Percentiles rank a stretch among this genome's conserved stretches.
phyloP scores from a whole-genome alignment of 2,329 filamentous ascomycete species.

The Sordariomycetes sp. region DNA sequence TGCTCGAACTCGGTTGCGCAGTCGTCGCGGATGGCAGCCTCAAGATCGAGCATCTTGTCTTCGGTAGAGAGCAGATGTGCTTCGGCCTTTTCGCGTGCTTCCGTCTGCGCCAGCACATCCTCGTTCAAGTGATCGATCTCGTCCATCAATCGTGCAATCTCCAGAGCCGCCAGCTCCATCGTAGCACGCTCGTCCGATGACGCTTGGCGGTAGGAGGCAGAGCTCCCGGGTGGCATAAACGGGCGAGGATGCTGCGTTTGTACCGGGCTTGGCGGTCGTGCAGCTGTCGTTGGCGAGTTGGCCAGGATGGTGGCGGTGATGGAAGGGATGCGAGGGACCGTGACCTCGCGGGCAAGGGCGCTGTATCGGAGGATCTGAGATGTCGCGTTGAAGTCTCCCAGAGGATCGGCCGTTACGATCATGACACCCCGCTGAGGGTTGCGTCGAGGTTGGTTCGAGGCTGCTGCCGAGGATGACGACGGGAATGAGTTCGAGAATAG shows the following conservation, averaged over 20 bases:
- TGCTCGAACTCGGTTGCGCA: conserved; percentile 81
- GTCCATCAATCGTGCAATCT: conserved; percentile 64
- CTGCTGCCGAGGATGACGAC: conserved; percentile 37
- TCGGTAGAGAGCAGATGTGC: conserved; percentile 63
- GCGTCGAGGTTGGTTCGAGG: conserved; percentile 33
- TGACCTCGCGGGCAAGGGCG: conserved; percentile 84
- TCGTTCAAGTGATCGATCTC: conserved; percentile 68
- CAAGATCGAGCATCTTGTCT: conserved; percentile 56
- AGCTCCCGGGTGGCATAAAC: conserved; percentile 27
- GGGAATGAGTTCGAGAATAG: conserved; percentile 85
- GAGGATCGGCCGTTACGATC: conserved; percentile 90
- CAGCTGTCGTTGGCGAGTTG: conserved; percentile 16
- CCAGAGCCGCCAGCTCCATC: conserved; percentile 71
- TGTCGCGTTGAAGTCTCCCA: conserved; percentile 93
- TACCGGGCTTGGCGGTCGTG: conserved; percentile 17
- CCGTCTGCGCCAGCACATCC: conserved; percentile 61
- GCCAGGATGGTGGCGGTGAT: conserved; percentile 62
- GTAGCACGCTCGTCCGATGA: conserved; percentile 53
- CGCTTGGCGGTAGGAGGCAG: conserved; percentile 25
- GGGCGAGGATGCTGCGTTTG: conserved; percentile 20
- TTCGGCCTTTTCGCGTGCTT: conserved; percentile 63
- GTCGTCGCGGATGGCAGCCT: conserved; percentile 81
- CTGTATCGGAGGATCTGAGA: conserved; percentile 94
- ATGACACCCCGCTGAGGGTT: conserved; percentile 84
- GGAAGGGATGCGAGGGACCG: conserved; percentile 79